Evolutionary conservation across 2,329 filamentous ascomycete genomes (phyloP).

Genomic region (Arachnomyces sp.): DNA sequence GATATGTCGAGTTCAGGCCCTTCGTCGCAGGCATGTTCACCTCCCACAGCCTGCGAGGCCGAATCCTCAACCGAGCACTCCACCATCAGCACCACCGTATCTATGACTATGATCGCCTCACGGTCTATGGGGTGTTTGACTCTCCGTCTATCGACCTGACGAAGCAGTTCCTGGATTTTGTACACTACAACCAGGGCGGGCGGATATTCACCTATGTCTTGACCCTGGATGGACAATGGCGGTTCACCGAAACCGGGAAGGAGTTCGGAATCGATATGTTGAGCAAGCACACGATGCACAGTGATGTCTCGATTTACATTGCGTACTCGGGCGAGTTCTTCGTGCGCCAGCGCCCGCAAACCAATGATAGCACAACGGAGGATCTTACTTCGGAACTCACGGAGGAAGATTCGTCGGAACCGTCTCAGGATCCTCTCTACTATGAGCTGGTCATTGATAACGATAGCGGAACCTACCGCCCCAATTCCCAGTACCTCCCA

Average conservation of each 20-base stretch:
- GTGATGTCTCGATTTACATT: slow-evolving; percentile 82
- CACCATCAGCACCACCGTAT: slow-evolving; percentile 85
- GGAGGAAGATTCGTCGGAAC: slow-evolving; percentile 18
- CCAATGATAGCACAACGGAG: slow-evolving; percentile 27
- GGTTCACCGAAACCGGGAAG: slow-evolving; percentile 92
- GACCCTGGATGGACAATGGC: slow-evolving; percentile 75
- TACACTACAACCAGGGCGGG: slow-evolving; percentile 76
- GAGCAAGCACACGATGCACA: slow-evolving; percentile 96
- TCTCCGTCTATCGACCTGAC: slow-evolving; percentile 64
- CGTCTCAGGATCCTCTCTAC: slow-evolving; percentile 47
- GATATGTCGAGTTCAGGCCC: slow-evolving; percentile 86
- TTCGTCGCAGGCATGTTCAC: slow-evolving; percentile 88
- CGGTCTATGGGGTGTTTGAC: slow-evolving; percentile 62
- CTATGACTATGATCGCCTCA: slow-evolving; percentile 78
- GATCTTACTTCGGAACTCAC: slow-evolving; percentile 5
- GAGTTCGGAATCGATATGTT: slow-evolving; percentile 91
- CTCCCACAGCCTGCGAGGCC: slow-evolving; percentile 66
- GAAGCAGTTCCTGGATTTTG: slow-evolving; percentile 74
- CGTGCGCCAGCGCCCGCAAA: slow-evolving; percentile 57
- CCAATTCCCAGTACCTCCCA: slow-evolving; percentile 69
- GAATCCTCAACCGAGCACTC: slow-evolving; percentile 72
- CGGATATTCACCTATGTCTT: slow-evolving; percentile 88
- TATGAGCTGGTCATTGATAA: slow-evolving; percentile 95
- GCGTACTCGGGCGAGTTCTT: slow-evolving; percentile 93
- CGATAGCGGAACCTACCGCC: slow-evolving; percentile 86